phyloP scores from a whole-genome alignment of 2,329 filamentous ascomycete genomes.

The Aspergillus caelatus region DNA sequence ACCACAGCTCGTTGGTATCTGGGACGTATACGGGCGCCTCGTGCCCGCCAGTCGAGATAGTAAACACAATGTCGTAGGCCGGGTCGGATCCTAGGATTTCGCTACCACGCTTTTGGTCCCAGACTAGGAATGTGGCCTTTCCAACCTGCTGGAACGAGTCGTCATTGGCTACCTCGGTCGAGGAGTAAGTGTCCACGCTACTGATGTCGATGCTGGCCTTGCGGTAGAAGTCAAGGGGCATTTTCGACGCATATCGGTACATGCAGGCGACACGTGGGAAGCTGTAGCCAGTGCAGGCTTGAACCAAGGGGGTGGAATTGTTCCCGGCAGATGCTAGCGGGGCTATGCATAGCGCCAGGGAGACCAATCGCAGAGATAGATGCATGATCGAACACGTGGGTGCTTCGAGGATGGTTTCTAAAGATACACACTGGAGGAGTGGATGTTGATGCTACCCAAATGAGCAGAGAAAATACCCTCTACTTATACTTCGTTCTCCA shows the following conservation, averaged over 20 bases:
- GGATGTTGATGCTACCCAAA: background rate
- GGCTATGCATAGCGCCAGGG: background rate
- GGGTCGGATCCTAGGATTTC: background rate
- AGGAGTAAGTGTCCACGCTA: background rate
- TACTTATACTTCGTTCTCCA: background rate
- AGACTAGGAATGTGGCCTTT: background rate
- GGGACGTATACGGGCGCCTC: background rate
- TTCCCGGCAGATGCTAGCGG: background rate
- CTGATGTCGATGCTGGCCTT: background rate
- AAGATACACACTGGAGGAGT: background rate
- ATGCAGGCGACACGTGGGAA: background rate
- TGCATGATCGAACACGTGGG: background rate
- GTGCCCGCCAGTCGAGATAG: background rate
- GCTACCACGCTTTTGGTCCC: background rate
- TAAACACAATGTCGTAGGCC: background rate
- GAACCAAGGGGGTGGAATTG: background rate
- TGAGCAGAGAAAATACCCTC: background rate
- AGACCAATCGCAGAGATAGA: background rate
- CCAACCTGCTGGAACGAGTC: background rate
- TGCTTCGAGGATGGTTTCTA: background rate
- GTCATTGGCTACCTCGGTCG: background rate
- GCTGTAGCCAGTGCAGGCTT: background rate
- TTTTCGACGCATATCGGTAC: background rate
- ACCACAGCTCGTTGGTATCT: background rate
- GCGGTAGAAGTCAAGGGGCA: background rate